These are phyloP conservation scores for Hymenoscyphus repandus DNA, from an alignment of 2,329 filamentous ascomycete genomes.

Conservation along the genomic window DNA sequence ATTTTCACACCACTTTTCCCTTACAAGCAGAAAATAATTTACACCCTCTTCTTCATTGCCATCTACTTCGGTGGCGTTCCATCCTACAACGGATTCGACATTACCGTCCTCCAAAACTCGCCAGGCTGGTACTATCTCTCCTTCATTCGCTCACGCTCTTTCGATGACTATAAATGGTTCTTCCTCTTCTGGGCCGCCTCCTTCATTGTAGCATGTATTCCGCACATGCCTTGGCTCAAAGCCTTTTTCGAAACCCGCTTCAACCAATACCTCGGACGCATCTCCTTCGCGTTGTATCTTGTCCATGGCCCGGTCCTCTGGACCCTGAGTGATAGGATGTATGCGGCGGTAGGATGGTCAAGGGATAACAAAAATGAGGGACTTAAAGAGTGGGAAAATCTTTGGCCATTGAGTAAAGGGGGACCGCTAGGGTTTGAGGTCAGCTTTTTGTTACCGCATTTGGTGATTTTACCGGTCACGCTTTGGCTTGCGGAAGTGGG, in stretches of 20 bases:
- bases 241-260: slow-evolving; percentile 53
- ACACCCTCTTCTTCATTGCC: slow-evolving; percentile 45
- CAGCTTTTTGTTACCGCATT: slow-evolving; percentile 52
- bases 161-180: slow-evolving; percentile 64
- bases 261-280: slow-evolving; percentile 56
- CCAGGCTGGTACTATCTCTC: slow-evolving; percentile 41
- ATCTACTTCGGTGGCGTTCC: slow-evolving; percentile 59
- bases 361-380: slow-evolving; percentile 43
- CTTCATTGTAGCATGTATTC: slow-evolving; percentile 49
- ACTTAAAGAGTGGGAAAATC: slow-evolving; percentile 52
- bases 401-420: slow-evolving; percentile 52
- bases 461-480: slow-evolving; percentile 55
- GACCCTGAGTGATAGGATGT: slow-evolving; percentile 57
- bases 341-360: slow-evolving; percentile 53
- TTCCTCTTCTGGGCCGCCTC: slow-evolving; percentile 57
- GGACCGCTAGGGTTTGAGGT: slow-evolving; percentile 59
- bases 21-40: slow-evolving; percentile 47
- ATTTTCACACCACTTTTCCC: slow-evolving; percentile 42
- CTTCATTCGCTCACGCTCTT: slow-evolving; percentile 58
- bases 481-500: slow-evolving; percentile 53
- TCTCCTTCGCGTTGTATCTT: slow-evolving; percentile 59
- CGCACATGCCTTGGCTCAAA: slow-evolving; percentile 53
- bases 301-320: slow-evolving; percentile 58
- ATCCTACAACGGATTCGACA: slow-evolving; percentile 42
- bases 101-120: slow-evolving; percentile 45